Percentiles rank a stretch among this genome's conserved stretches.
Evolutionary conservation across 2,329 filamentous ascomycete genomes (phyloP).

Genomic region (Aspergillus udagawae): DNA sequence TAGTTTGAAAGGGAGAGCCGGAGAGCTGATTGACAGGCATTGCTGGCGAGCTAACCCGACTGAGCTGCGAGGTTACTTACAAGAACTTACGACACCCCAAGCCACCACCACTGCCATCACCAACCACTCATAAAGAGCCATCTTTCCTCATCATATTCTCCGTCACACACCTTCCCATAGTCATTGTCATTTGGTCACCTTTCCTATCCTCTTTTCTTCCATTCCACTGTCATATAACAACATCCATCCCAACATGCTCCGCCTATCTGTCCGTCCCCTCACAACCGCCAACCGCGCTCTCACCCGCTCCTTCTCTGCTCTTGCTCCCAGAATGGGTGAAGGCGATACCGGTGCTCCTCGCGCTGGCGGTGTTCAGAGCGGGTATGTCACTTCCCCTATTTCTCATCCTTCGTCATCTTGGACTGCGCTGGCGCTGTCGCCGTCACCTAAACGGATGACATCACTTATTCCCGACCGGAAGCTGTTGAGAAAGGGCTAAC

Average conservation of each 20-base stretch:
- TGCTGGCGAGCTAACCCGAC: neutral
- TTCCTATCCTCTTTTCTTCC: neutral
- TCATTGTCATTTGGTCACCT: neutral
- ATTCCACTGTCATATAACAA: neutral
- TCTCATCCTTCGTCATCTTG: neutral
- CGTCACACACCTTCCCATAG: no score
- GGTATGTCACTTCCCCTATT: conserved; percentile 29
- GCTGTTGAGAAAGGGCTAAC: neutral
- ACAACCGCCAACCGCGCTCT: conserved; percentile 51
- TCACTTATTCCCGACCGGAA: conserved; percentile 1
- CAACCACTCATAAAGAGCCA: neutral
- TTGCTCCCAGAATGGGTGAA: conserved; percentile 60
- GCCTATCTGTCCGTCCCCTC: conserved; percentile 58
- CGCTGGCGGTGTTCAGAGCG: conserved; percentile 30
- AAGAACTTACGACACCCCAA: neutral
- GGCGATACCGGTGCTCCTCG: conserved; percentile 62
- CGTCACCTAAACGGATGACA: conserved; percentile 14
- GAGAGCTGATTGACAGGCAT: neutral
- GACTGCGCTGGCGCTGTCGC: no score
- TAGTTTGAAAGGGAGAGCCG: neutral
- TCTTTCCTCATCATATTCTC: neutral
- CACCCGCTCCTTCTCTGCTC: conserved; percentile 60
- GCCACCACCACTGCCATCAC: neutral
- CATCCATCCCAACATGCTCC: conserved; percentile 56
- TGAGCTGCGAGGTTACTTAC: neutral